Evolutionary conservation across 164 flowering plant genomes (phyloP).

Genomic region (Brasenia schreberi): DNA sequence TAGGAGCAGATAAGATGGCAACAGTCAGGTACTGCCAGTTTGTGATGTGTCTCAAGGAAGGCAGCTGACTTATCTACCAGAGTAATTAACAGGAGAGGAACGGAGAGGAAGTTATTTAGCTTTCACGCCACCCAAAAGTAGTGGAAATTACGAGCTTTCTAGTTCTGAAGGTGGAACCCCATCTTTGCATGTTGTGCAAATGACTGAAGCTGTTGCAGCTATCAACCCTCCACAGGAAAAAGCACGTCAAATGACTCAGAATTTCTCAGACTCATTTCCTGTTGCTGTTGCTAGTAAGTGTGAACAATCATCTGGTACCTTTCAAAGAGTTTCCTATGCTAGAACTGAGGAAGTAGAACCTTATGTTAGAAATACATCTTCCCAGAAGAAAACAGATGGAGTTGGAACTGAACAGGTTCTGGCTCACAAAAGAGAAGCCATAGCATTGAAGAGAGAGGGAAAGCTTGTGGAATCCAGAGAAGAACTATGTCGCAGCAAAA

Average conservation of each 20-base stretch:
- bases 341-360: slow-evolving; percentile 5
- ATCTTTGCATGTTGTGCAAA: background rate
- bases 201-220: background rate
- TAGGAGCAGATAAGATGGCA: too few relatives aligned
- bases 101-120: slow-evolving; percentile 11
- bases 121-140: slow-evolving; percentile 2
- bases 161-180: background rate
- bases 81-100: slow-evolving; percentile 18
- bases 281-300: slow-evolving; percentile 1
- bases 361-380: slow-evolving; percentile 8
- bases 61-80: slow-evolving; percentile 10
- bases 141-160: background rate
- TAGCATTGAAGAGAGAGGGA: slow-evolving; percentile 71
- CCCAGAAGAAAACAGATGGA: background rate
- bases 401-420: slow-evolving; percentile 28
- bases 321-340: slow-evolving; percentile 8
- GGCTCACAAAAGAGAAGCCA: slow-evolving; percentile 50
- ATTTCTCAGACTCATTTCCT: background rate
- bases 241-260: slow-evolving; percentile 1
- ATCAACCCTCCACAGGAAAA: slow-evolving; percentile 4
- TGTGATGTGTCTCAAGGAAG: slow-evolving; percentile 4
- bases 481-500: slow-evolving; percentile 53
- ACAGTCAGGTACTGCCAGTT: background rate
- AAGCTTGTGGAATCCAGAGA: slow-evolving; percentile 68
- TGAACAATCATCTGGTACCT: slow-evolving; percentile 1